Conservation (phyloP, 2,329 filamentous ascomycete genomes). For the Exophiala sideris region DNA sequence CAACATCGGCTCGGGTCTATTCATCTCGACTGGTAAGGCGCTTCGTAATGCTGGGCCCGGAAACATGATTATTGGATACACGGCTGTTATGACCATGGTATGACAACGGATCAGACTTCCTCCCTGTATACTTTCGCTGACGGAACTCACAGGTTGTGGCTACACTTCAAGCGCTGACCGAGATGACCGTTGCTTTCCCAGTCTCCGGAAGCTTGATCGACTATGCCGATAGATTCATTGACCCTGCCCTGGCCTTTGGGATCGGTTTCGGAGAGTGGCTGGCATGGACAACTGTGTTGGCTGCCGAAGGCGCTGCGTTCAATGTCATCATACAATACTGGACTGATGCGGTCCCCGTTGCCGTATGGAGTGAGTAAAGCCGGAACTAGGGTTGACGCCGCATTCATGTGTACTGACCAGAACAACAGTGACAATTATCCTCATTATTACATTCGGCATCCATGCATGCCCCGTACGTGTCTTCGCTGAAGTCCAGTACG, state of each 20-base stretch:
- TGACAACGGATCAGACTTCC: constrained; percentile 9
- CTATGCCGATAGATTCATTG: constrained; percentile 38
- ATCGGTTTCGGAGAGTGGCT: constrained; percentile 29
- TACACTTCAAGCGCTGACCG: constrained; percentile 31
- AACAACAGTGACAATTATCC: constrained; percentile 21
- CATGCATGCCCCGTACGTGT: constrained; percentile 54
- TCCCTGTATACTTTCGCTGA: neutral
- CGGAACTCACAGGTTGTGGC: constrained; percentile 14
- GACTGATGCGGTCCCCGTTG: constrained; percentile 18
- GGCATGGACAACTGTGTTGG: constrained; percentile 31
- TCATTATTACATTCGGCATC: constrained; percentile 3
- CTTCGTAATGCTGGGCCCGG: constrained; percentile 28
- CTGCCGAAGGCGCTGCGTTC: constrained; percentile 29
- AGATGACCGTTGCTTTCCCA: constrained; percentile 40
- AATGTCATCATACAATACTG: constrained; percentile 29
- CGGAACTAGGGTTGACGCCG: neutral
- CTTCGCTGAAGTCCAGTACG: constrained; percentile 7
- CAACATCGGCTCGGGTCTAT: constrained; percentile 1
- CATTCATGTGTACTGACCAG: constrained; percentile 4
- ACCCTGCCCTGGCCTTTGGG: constrained; percentile 39
- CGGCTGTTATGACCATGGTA: constrained; percentile 31
- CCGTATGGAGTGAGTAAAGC: neutral
- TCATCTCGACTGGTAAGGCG: constrained; percentile 2
- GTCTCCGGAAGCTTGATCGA: constrained; percentile 39
- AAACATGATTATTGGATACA: constrained; percentile 35